Base-by-base conservation (phyloP, 2,329 filamentous ascomycete species). In the Aspergillus fischeri region DNA sequence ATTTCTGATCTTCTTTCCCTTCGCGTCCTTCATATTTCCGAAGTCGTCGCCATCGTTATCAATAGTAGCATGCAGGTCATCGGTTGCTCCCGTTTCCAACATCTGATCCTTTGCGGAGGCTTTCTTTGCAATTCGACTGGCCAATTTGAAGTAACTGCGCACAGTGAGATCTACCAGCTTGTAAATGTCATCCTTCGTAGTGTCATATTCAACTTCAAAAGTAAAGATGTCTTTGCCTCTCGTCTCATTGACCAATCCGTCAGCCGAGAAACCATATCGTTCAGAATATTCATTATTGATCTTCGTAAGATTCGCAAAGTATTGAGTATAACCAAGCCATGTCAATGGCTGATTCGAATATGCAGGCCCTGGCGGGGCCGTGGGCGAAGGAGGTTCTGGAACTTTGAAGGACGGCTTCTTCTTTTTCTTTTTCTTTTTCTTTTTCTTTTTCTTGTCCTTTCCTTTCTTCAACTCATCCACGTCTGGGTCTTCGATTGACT, bases 291-390 rank as follows among this genome's bases (percentile, higher is more conserved):
- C 84, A 65, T 92, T 90, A 75, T 97, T 95, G 75, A 96, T 87
- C 57, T 85, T 78, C 0, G 93, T 97, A n/a, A 99, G 78, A 72
- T 99, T 99, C 59, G 93, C 92, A 73, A 86, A 97, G 73, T 95
- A 97, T 68, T 99, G 94, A 3, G 86, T 91, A 73, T 91, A 97
- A 4, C 90, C 86, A 3, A 88, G 81, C 60, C 92, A 80, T 0
- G 91, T 90, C 41, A 97, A 79, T 0, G 90, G 80, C 70, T 99
- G 94, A 7, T 89, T 86, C 21, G 87, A 91, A 74, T 99, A 97
- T 7, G 91, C 94, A 0, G 94, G 94, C 0, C 94, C 94, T 0
- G 93, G 93, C 5, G 85, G 85, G 7, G 88, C 76, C 1, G 83
- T 83, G 65, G 88, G 86, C 0, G 90, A 84, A 2, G 94, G 94